Percentiles rank a stretch among this genome's conserved stretches.
These are phyloP conservation scores for Bjerkandera adusta DNA, from an alignment of 1,284 basidiomycete genomes.

Conservation along the genomic window DNA sequence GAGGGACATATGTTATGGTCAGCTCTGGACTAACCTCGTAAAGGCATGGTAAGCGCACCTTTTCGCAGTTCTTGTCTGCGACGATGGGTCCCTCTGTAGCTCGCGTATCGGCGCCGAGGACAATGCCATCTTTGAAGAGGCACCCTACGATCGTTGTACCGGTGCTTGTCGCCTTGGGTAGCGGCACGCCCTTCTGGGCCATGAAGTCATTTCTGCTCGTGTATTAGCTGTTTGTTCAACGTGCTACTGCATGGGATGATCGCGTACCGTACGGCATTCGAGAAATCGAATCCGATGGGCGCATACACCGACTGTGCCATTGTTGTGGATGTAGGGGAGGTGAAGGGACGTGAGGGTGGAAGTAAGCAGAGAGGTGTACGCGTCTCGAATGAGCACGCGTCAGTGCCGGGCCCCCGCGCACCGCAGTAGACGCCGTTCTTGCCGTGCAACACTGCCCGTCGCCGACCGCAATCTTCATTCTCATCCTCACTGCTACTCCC, in stretches of 20 bases:
- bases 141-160: conserved; percentile 99
- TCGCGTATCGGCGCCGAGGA: conserved; percentile 96
- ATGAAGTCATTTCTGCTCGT: conserved; percentile 76
- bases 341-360: conserved; percentile 9
- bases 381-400: conserved; percentile 20
- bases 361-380: conserved; percentile 21
- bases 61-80: conserved; percentile 99
- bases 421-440: conserved; percentile 16
- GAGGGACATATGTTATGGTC: background rate
- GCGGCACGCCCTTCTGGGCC: conserved; percentile 60
- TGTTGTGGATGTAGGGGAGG: conserved; percentile 6
- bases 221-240: background rate
- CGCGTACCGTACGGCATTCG: conserved; percentile 32
- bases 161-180: conserved; percentile 88
- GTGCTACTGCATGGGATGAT: background rate
- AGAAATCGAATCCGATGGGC: conserved; percentile 36
- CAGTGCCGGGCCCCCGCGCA: conserved; percentile 20
- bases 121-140: conserved; percentile 90
- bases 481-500: conserved; percentile 1
- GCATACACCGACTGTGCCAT: conserved; percentile 31
- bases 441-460: conserved; percentile 14
- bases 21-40: background rate
- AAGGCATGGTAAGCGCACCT: conserved; percentile 65
- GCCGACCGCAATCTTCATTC: conserved; percentile 1
- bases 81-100: conserved; percentile 95